Conservation (phyloP, 2,329 filamentous ascomycete genomes). For the Talaromyces sp. region DNA sequence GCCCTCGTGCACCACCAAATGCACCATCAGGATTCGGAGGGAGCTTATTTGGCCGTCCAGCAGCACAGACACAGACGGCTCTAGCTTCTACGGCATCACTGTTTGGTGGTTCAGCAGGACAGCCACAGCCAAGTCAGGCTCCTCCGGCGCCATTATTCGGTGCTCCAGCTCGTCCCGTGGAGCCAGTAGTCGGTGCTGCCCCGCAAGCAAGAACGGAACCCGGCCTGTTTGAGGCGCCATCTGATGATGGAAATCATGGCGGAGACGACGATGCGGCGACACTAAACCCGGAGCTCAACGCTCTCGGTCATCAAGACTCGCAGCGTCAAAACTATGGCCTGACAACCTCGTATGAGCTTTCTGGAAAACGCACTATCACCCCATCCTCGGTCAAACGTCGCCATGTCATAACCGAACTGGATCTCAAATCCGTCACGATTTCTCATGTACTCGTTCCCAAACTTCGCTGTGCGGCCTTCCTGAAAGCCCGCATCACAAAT, state of each 20-base stretch:
- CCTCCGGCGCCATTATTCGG: neutral
- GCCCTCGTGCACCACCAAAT: too few relatives aligned
- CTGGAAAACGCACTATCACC: constrained; percentile 30
- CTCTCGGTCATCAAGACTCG: constrained; percentile 25
- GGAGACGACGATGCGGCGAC: constrained; percentile 1
- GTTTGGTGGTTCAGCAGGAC: neutral
- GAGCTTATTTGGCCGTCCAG: neutral
- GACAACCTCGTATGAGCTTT: constrained; percentile 37
- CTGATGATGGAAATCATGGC: too few relatives aligned
- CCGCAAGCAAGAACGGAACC: neutral
- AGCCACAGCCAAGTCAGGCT: too few relatives aligned
- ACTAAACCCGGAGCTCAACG: neutral
- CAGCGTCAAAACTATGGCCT: constrained; percentile 36
- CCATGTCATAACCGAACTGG: constrained; percentile 34
- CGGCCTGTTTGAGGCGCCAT: neutral
- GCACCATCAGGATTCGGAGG: neutral
- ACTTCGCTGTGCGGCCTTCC: constrained; percentile 33
- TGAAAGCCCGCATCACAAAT: constrained; percentile 36
- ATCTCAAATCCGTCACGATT: constrained; percentile 28
- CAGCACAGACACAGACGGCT: neutral
- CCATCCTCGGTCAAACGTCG: constrained; percentile 30
- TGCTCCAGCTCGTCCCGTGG: neutral
- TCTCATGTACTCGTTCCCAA: constrained; percentile 36
- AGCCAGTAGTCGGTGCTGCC: neutral
- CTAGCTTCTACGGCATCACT: too few relatives aligned